Percentiles rank a stretch among this genome's conserved stretches.
Evolutionary conservation across 2,329 filamentous ascomycete species (phyloP).

Genomic region (Trichoderma koningii): DNA sequence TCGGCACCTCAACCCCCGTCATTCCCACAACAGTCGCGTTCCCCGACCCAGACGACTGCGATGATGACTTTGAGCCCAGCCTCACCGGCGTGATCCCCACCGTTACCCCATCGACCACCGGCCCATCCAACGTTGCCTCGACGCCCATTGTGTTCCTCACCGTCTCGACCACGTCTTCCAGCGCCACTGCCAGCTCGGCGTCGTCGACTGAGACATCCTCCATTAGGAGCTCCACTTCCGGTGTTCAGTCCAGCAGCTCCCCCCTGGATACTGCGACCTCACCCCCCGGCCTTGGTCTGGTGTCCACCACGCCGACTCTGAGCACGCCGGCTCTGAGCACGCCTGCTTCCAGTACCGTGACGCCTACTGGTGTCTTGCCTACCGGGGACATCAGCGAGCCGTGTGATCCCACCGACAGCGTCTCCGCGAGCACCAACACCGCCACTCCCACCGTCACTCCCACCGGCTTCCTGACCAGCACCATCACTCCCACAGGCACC

Average conservation of each 20-base stretch:
- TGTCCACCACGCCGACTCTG: background rate
- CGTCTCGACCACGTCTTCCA: background rate
- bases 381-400: background rate
- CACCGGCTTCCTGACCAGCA: background rate
- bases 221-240: constrained; percentile 2
- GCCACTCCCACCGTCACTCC: background rate
- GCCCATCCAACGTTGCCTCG: too few relatives aligned
- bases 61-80: background rate
- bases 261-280: too few relatives aligned
- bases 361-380: constrained; percentile 1
- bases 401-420: constrained; percentile 5
- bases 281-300: too few relatives aligned
- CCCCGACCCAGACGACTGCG: background rate
- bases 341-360: background rate
- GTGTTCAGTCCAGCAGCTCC: background rate
- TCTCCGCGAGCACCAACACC: background rate
- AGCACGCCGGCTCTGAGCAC: background rate
- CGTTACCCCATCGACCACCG: background rate
- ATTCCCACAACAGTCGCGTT: background rate
- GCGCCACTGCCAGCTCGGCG: background rate
- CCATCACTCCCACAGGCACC: background rate
- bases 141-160: background rate
- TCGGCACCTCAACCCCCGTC: background rate
- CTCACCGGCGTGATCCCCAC: background rate
- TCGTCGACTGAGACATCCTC: background rate